phyloP scores from a whole-genome alignment of 441 rosid species.

The Arabidopsis lyrata region DNA sequence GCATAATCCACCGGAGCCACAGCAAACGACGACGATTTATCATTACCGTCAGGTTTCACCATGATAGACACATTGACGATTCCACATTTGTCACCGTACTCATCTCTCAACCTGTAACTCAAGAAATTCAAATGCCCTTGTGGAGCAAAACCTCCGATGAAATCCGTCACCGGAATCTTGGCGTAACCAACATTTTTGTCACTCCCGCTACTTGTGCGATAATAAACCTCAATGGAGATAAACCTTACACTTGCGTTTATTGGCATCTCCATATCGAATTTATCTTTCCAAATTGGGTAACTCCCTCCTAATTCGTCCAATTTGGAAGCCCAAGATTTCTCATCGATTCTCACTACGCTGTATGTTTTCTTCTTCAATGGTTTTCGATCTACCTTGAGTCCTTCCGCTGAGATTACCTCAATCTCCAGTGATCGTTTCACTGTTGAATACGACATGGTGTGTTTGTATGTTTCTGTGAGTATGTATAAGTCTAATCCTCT shows the following conservation, averaged over 20 bases:
- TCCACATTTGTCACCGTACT: slow-evolving; percentile 55
- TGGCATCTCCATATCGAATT: slow-evolving; percentile 48
- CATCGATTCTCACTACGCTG: slow-evolving; percentile 45
- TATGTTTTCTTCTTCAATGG: slow-evolving; percentile 53
- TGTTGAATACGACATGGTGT: slow-evolving; percentile 36
- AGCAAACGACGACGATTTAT: slow-evolving; percentile 2
- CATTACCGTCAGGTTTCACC: slow-evolving; percentile 43
- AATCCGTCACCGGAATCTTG: slow-evolving; percentile 60
- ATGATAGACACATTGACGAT: slow-evolving; percentile 66
- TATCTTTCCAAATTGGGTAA: slow-evolving; percentile 64
- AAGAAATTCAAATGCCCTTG: slow-evolving; percentile 60
- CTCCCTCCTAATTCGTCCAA: slow-evolving; percentile 52
- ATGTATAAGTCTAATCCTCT: slow-evolving; percentile 22
- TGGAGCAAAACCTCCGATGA: slow-evolving; percentile 57
- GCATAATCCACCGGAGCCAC: slow-evolving; percentile 14
- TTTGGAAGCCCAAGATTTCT: slow-evolving; percentile 28
- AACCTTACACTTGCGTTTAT: slow-evolving; percentile 35
- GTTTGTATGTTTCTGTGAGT: not conserved
- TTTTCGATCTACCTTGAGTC: slow-evolving; percentile 53
- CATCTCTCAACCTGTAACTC: slow-evolving; percentile 74
- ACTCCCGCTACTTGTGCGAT: slow-evolving; percentile 46
- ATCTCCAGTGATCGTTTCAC: slow-evolving; percentile 50
- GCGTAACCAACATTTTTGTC: slow-evolving; percentile 54
- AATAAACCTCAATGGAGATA: slow-evolving; percentile 51
- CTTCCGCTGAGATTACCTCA: slow-evolving; percentile 67